phyloP scores from a whole-genome alignment of 768 basidiomycete genomes.

The Kwoniella sp. region DNA sequence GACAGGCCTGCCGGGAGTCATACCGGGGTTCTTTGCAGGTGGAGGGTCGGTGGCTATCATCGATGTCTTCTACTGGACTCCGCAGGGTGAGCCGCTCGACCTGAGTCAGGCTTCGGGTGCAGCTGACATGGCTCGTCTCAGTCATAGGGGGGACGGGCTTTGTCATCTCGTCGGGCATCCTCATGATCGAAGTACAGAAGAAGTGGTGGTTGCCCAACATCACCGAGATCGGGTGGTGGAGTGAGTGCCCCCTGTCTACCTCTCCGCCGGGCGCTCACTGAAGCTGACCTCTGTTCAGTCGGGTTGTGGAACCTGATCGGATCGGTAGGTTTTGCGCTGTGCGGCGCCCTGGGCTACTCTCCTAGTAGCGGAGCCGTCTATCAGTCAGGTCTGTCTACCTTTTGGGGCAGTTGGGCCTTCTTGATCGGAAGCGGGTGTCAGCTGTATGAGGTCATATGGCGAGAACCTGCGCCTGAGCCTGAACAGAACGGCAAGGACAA shows the following conservation, averaged over 20 bases:
- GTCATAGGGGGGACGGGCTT: constrained; percentile 61
- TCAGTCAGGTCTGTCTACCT: constrained; percentile 58
- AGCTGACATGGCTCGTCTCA: constrained; percentile 5
- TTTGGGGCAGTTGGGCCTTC: constrained; percentile 60
- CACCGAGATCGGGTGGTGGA: constrained; percentile 58
- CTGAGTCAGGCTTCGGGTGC: not conserved
- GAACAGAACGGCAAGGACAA: too few relatives aligned
- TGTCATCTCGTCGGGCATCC: constrained; percentile 53
- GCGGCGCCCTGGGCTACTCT: constrained; percentile 59
- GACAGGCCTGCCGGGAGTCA: constrained; percentile 54
- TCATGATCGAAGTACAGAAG: constrained; percentile 59
- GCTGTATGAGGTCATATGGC: constrained; percentile 54
- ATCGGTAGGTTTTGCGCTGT: constrained; percentile 59
- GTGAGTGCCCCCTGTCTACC: constrained; percentile 45
- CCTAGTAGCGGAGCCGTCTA: constrained; percentile 52
- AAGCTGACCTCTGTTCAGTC: constrained; percentile 44
- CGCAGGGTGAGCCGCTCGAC: constrained; percentile 51
- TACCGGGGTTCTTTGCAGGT: constrained; percentile 45
- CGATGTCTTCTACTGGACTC: constrained; percentile 61
- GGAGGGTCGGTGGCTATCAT: constrained; percentile 43
- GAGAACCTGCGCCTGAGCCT: too few relatives aligned
- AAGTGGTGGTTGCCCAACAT: constrained; percentile 58
- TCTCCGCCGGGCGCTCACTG: not conserved
- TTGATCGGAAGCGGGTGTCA: constrained; percentile 60
- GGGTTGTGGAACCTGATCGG: constrained; percentile 62